Base-by-base conservation (phyloP, 768 basidiomycete species). In the Phlebiopsis gigantea region DNA sequence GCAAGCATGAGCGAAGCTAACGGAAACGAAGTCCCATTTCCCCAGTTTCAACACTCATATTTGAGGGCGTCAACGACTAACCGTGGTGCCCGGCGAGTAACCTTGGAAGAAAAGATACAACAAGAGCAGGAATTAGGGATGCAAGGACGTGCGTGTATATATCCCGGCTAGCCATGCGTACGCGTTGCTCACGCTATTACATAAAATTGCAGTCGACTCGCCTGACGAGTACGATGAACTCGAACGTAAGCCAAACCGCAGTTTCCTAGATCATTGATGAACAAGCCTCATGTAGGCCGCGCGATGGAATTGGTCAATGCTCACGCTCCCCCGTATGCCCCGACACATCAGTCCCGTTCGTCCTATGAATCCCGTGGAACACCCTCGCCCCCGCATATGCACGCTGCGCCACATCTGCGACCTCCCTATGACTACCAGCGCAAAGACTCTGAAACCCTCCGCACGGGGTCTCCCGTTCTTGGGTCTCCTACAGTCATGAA, bases 361-460 rank as follows among this genome's bases (percentile, higher is more conserved):
- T 45, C 47, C 6, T 28, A 34, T 15, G 57, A 55, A 43, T 10
- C 31, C 15, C 47, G 48, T 44, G 76, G 80, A 57, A 79, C 83
- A 0, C 84, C 84, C 2, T 84, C 85, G 5, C 76, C 78, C 15
- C 75, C 75, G 5, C 74, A 75, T 30, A 64, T 70, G 57, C 58
- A 52, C 22, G 24, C 57, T 39, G 63, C 67, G 30, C 57, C 67
- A 51, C 66, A 72, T 53, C 60, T 70, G 58, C 61, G 73, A 2
- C 60, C 72, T 10, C 45, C 64, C 44, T 68, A 77, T 61, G 70
- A 68, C 1, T 89, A 91, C 66, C 78, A 75, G 62, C 82, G 89
- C 49, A 80, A 82, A 25, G 88, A 90, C 56, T 90, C 89, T 0
- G 89, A 92, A 60, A 90, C 89, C 0, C 71, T 90, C 26, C 86